Evolutionary conservation across 2,329 filamentous ascomycete genomes (phyloP), one percentile per base, ranked within the genome.

Genomic region (Amesomyces nigricolor): DNA sequence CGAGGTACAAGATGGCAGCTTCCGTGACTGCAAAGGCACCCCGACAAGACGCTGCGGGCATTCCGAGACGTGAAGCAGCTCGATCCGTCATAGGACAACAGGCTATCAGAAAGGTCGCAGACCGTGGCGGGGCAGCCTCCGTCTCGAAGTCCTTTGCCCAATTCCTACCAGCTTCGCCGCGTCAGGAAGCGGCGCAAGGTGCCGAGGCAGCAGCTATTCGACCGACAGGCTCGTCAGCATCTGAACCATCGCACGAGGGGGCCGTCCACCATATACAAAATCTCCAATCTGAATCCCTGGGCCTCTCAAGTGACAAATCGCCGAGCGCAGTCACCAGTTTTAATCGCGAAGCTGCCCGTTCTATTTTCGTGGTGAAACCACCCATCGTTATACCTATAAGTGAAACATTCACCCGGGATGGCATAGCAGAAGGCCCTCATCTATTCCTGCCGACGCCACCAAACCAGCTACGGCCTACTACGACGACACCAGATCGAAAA

Each of bases 281-380:
- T 37, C 47, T 16, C n/a, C 35, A 19, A 51, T 51, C 53, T 43
- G 22, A 56, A 51, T 26, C 42, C 37, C 53, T 51, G 32, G 35
- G 37, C 47, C 42, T 10, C 6, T 9, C 43, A 43, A 51, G 35
- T 29, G 47, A 55, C n/a, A 51, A 14, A 47, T n/a, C 16, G 35
- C 47, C 22, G 37, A 51, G 42, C 35, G 43, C 26, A 42, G 47
- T 22, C 35, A 45, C 51, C 14, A 57, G 40, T 40, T 57, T 57
- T 53, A 16, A 46, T 53, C 47, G 46, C 43, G 55, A 57, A 57
- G 51, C 47, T 53, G 22, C 50, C n/a, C 42, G 51, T 37, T 57
- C 55, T 57, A n/a, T 57, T 38, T 57, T 57, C 32, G 46, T 56
- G 19, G 54, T 30, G 35, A 56, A 56, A 8, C 54, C 37, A 51